Base-by-base conservation (phyloP, 2,329 filamentous ascomycete species). In the Xylariaceae sp. region DNA sequence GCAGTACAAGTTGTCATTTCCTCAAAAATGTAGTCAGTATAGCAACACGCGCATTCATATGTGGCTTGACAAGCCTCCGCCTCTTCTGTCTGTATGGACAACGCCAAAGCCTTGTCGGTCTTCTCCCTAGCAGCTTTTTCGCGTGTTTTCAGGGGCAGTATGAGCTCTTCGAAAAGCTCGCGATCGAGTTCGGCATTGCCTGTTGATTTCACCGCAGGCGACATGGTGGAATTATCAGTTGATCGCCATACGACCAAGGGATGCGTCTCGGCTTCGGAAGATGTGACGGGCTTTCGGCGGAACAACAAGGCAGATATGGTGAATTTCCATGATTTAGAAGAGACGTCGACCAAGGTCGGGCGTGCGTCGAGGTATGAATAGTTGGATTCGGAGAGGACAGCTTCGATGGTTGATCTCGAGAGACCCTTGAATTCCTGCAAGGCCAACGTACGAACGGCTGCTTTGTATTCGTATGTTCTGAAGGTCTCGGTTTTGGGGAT, bases 31-130 rank as follows among this genome's bases (percentile, higher is more conserved):
- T 80, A 82, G 8, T 87, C 82, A 9, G 81, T 82, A 72, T 88
- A 94, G 75, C 90, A 94, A 75, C 90, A 93, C 66, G 86, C 83
- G 72, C 90, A 94, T 70, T 94, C 89, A 71, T 85, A 80, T 13
- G 80, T 78, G 45, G 80, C 79, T 17, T 81, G 78, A 4, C 76
- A 75, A 47, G 77, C 76, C 68, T 86, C 84, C 3, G 85, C 85
- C 65, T 88, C 83, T 61, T 80, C 74, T 18, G 75, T 79, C 70
- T 87, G 86, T 56, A 87, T 69, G 4, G 76, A 74, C 6, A 78
- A 60, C 6, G 85, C 85, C 35, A 86, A 60, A 2, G 72, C 72
- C 42, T 76, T 79, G 67, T 88, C 85, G 55, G 76, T 78, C 4
- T 75, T 74, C 58, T 83, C 79, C 53, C 77, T 77, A 1, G 77